phyloP scores from a whole-genome alignment of 108 stramenopile genomes.

The Fistulifera pelliculosa region DNA sequence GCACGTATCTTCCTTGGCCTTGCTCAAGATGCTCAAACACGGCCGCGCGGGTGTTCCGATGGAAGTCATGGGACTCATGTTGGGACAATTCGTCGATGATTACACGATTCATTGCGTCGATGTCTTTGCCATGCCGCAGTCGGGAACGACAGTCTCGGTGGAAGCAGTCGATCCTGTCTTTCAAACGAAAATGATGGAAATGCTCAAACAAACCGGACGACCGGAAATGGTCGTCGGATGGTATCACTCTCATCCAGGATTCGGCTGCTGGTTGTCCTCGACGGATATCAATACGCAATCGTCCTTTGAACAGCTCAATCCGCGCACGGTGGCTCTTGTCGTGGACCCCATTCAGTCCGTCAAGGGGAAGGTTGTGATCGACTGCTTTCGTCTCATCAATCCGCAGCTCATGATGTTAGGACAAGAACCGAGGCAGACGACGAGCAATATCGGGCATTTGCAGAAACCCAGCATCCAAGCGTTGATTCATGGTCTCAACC shows the following conservation, averaged over 20 bases:
- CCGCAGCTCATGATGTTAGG: constrained; percentile 97
- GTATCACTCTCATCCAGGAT: constrained; percentile 99
- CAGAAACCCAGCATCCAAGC: constrained; percentile 99
- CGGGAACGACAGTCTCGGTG: constrained; percentile 94
- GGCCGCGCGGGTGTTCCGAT: constrained; percentile 99
- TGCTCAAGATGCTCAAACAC: constrained; percentile 99
- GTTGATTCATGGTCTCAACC: constrained; percentile 96
- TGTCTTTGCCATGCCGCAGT: constrained; percentile 99
- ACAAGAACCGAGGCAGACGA: constrained; percentile 97
- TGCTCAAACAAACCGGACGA: constrained; percentile 97
- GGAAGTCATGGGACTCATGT: constrained; percentile 99
- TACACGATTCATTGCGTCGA: constrained; percentile 99
- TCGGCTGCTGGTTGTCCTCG: constrained; percentile 97
- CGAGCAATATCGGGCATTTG: constrained; percentile 96
- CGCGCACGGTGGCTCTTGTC: constrained; percentile 94
- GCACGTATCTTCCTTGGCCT: constrained; percentile 93
- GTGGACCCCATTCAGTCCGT: constrained; percentile 99
- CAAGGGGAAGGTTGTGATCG: constrained; percentile 99
- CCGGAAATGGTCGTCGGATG: constrained; percentile 98
- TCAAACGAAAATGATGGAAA: constrained; percentile 98
- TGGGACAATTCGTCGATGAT: constrained; percentile 99
- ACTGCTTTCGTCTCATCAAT: constrained; percentile 98
- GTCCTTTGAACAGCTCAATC: constrained; percentile 91
- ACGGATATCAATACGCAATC: constrained; percentile 99
- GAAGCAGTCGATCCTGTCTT: constrained; percentile 99